These are phyloP conservation scores for Tripterygium wilfordii DNA, from an alignment of 177 flowering plant species.

Conservation along the genomic window DNA sequence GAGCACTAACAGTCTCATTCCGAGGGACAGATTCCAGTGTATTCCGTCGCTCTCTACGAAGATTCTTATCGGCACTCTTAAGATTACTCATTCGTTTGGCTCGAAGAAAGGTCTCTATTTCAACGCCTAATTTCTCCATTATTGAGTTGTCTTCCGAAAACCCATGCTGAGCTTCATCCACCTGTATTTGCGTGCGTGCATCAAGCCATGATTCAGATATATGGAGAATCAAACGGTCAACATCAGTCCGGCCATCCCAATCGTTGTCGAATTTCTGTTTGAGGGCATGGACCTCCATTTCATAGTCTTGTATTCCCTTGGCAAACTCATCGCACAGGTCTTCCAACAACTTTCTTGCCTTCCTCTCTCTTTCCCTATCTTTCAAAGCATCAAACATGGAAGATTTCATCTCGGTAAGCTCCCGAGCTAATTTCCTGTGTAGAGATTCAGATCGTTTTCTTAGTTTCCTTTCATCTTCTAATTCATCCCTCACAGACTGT, in stretches of 20 bases:
- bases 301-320: conserved; percentile 68
- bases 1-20: conserved; percentile 65
- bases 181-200: conserved; percentile 80
- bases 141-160: conserved; percentile 34
- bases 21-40: conserved; percentile 72
- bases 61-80: conserved; percentile 11
- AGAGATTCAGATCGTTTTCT: conserved; percentile 79
- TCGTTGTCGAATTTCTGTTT: conserved; percentile 48
- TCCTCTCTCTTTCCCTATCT: conserved; percentile 66
- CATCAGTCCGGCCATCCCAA: conserved; percentile 27
- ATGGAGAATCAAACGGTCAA: conserved; percentile 68
- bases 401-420: conserved; percentile 64
- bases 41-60: conserved; percentile 29
- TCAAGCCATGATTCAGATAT: conserved; percentile 93
- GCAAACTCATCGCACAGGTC: conserved; percentile 93
- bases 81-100: conserved; percentile 30
- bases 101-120: conserved; percentile 73
- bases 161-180: conserved; percentile 35
- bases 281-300: conserved; percentile 51
- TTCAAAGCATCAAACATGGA: conserved; percentile 48
- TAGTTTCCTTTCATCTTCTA: conserved; percentile 74
- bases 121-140: conserved; percentile 59
- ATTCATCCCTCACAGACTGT: conserved; percentile 64
- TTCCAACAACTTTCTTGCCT: conserved; percentile 55
- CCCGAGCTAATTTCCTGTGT: conserved; percentile 74